Percentiles rank a stretch among this genome's conserved stretches.
These are phyloP conservation scores for Teratosphaeria gauchensis DNA, from an alignment of 2,329 filamentous ascomycete species.

Conservation along the genomic window DNA sequence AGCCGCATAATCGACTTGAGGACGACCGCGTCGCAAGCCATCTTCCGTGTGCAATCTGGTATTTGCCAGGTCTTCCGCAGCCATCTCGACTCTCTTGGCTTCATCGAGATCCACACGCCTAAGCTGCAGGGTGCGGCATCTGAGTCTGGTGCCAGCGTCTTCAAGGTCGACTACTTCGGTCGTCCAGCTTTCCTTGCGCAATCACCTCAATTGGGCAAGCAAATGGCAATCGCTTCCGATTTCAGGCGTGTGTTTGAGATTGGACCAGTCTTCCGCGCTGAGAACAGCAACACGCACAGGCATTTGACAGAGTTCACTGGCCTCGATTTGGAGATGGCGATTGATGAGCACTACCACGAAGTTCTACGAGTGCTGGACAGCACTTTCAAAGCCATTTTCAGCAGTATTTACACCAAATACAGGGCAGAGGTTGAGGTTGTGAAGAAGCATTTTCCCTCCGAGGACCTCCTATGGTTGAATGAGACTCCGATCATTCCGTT, in stretches of 20 bases:
- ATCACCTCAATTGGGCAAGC: constrained; percentile 84
- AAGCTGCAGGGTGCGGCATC: constrained; percentile 86
- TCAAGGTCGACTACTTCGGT: constrained; percentile 85
- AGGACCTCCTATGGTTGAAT: constrained; percentile 78
- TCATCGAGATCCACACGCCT: constrained; percentile 89
- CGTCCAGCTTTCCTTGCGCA: constrained; percentile 81
- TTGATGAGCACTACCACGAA: constrained; percentile 83
- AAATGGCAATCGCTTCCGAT: constrained; percentile 84
- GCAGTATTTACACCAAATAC: constrained; percentile 58
- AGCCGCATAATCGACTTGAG: constrained; percentile 78
- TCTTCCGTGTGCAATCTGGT: constrained; percentile 77
- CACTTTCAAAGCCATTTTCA: constrained; percentile 71
- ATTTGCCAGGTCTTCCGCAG: constrained; percentile 72
- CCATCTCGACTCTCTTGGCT: constrained; percentile 63
- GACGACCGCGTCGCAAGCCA: constrained; percentile 75
- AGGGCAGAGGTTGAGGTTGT: constrained; percentile 66
- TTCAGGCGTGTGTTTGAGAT: constrained; percentile 85
- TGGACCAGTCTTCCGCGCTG: constrained; percentile 81
- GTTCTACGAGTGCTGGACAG: constrained; percentile 68
- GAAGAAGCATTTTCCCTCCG: constrained; percentile 75
- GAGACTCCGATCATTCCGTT: constrained; percentile 76
- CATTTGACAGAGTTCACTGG: constrained; percentile 93
- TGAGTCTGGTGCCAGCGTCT: constrained; percentile 84
- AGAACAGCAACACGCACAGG: constrained; percentile 91
- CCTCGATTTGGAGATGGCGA: constrained; percentile 84